phyloP scores from a whole-genome alignment of 225 moss, liverwort and hornwort species.

The Neckera pumila region DNA sequence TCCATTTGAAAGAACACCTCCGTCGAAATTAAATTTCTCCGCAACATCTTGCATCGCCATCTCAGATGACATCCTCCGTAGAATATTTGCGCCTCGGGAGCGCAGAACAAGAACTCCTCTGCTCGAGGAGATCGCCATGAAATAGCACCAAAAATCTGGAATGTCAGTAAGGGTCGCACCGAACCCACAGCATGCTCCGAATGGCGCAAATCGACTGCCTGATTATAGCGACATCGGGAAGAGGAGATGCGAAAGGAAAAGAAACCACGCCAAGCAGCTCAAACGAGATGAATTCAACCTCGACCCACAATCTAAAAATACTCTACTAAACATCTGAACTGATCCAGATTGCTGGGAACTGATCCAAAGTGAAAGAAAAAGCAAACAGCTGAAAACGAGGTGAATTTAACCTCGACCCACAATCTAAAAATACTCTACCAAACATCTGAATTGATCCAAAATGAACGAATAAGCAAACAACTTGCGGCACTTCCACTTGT shows the following conservation, averaged over 20 bases:
- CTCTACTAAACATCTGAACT: neutral
- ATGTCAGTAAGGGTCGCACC: neutral
- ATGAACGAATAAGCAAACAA: neutral
- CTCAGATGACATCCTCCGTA: slow-evolving; percentile 1
- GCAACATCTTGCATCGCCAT: neutral
- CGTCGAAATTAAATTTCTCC: neutral
- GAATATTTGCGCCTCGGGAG: neutral
- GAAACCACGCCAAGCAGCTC: neutral
- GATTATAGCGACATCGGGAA: neutral
- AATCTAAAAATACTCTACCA: neutral
- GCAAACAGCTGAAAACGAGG: neutral
- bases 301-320: neutral
- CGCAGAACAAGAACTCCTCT: neutral
- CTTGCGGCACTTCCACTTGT: neutral
- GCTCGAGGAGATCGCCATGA: slow-evolving; percentile 1
- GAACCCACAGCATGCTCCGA: neutral
- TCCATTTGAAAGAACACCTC: neutral
- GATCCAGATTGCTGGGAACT: neutral
- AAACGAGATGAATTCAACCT: neutral
- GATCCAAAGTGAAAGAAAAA: neutral
- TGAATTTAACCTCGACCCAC: neutral
- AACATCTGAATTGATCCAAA: neutral
- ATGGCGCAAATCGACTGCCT: neutral
- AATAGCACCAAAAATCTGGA: neutral
- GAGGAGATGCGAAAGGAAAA: neutral